Evolutionary conservation across 2,329 filamentous ascomycete genomes (phyloP).

Genomic region (Botrytis byssoidea): DNA sequence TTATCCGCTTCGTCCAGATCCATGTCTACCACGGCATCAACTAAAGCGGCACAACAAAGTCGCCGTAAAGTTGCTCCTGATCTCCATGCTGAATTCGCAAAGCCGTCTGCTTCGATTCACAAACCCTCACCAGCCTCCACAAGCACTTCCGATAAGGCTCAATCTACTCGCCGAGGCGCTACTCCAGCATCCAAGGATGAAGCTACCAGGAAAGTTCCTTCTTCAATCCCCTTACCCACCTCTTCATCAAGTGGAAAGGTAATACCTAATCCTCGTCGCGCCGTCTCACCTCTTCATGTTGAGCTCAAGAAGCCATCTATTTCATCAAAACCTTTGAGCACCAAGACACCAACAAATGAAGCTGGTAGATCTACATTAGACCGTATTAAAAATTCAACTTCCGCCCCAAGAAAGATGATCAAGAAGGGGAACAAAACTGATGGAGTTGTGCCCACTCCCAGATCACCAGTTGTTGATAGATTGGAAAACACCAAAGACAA

Average conservation of each 20-base stretch:
- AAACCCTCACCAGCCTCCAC: neutral
- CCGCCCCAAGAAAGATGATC: neutral
- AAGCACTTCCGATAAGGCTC: neutral
- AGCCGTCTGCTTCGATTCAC: neutral
- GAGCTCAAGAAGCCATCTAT: neutral
- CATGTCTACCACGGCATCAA: neutral
- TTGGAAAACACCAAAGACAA: neutral
- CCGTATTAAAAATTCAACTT: no score
- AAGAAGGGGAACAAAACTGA: neutral
- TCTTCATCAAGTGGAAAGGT: neutral
- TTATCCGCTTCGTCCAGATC: neutral
- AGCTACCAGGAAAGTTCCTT: neutral
- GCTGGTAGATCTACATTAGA: no score
- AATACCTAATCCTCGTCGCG: neutral
- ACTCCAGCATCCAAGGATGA: neutral
- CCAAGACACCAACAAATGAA: no score
- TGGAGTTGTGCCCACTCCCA: fast-evolving
- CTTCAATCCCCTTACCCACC: neutral
- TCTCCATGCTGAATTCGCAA: neutral
- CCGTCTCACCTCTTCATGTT: neutral
- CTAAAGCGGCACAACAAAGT: neutral
- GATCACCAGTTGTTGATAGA: neutral
- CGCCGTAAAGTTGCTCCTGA: neutral
- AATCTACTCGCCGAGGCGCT: neutral
- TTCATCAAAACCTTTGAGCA: no score